Base-by-base conservation (phyloP, 371 early-diverging fungal genomes). In the Neoconidiobolus thromboides region DNA sequence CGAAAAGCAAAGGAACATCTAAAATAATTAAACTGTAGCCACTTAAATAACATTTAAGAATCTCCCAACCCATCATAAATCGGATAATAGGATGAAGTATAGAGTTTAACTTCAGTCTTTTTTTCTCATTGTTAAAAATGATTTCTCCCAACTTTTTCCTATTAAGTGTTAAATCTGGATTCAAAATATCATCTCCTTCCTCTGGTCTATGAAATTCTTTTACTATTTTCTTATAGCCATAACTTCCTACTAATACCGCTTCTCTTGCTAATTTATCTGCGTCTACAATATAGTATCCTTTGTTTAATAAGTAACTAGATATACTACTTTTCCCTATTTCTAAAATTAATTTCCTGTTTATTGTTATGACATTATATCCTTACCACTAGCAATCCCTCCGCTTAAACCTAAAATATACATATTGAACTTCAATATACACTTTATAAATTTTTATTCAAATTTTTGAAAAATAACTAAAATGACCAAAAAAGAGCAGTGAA, bases 1-100 rank as follows among this genome's bases (percentile, higher is more conserved):
- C 97, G 61, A 89, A 81, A 60, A 96, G 72, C 52, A 96, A 70
- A 12, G 97, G 96, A 0, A 89, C 87, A 68, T 96, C 97, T 36
- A 95, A 71, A 1, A 96, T 75, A n/a, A 88, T 85, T 36, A 87
- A 44, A 2, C 72, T 64, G 0, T 80, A 69, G 0, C 86, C 88
- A 4, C 63, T 71, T 9, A 91, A 38, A 73, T 88, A 96, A 50
- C 75, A 67, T 48, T 71, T 63, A n/a, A 91, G 67, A 10, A 87
- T 69, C 58, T 78, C 68, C 55, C 75, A 74, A 5, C 90, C 63
- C 69, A 94, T 89, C 61, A 84, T 86, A 14, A 76, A 66, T 42
- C 87, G 74, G 6, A 96, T 84, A 40, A 76, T 78, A 0, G 95
- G 96, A 62, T 96, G 97, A 6, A 91, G 91, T 64, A 85, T 84